Evolutionary conservation across 345 rosid genomes (phyloP).

Genomic region (Schrenkiella parvula): DNA sequence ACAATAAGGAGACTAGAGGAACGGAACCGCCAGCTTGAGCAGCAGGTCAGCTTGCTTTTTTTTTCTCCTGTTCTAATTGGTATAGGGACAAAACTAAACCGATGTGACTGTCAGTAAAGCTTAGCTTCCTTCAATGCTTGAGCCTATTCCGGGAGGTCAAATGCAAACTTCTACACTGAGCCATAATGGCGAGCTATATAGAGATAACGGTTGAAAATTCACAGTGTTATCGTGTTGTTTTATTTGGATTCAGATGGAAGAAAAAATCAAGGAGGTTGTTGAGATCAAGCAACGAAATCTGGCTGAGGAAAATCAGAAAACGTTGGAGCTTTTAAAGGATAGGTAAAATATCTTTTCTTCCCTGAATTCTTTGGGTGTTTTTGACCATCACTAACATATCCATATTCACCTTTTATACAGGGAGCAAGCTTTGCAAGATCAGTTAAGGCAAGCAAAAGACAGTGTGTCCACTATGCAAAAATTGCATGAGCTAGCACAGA

Average conservation of each 20-base stretch:
- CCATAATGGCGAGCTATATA: neutral
- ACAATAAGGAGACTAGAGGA: slow-evolving; percentile 99
- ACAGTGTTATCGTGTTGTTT: neutral
- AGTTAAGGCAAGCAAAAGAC: slow-evolving; percentile 91
- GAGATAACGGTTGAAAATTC: neutral
- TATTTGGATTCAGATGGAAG: slow-evolving; percentile 75
- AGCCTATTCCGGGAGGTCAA: neutral
- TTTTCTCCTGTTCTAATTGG: neutral
- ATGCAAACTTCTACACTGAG: slow-evolving; percentile 1
- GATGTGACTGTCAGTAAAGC: slow-evolving; percentile 5
- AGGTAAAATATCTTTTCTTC: slow-evolving; percentile 41
- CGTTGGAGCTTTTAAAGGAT: slow-evolving; percentile 83
- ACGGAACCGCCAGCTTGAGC: slow-evolving; percentile 96
- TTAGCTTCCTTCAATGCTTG: neutral
- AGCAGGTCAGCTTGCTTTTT: slow-evolving; percentile 56
- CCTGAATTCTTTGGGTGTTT: neutral
- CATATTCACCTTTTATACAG: slow-evolving; percentile 38
- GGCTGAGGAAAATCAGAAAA: slow-evolving; percentile 98
- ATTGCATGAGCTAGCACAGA: slow-evolving; percentile 97
- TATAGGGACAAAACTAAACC: neutral
- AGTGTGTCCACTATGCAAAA: slow-evolving; percentile 93
- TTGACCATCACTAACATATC: neutral
- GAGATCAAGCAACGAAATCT: slow-evolving; percentile 94
- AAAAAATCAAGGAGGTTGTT: slow-evolving; percentile 95
- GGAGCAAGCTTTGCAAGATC: slow-evolving; percentile 96